phyloP scores from a whole-genome alignment of 306 rosid genomes.

The Bauhinia variegata region DNA sequence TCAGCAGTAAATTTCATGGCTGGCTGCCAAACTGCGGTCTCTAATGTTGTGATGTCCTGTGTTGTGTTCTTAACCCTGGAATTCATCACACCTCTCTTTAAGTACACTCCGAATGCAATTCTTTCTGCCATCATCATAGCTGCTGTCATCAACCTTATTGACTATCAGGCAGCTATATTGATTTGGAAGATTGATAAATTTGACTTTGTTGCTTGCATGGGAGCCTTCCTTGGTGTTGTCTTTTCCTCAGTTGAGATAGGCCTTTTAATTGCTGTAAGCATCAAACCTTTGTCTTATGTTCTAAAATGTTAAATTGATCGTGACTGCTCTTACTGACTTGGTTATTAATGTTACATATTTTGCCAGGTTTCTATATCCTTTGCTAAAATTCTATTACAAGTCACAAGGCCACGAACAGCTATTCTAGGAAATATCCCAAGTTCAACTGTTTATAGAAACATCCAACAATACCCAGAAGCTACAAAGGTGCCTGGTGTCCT shows the following conservation, averaged over 20 bases:
- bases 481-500: slow-evolving; percentile 70
- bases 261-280: slow-evolving; percentile 82
- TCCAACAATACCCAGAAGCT: slow-evolving; percentile 89
- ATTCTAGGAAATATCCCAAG: slow-evolving; percentile 83
- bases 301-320: slow-evolving; percentile 25
- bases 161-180: slow-evolving; percentile 78
- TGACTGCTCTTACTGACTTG: slow-evolving; percentile 20
- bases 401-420: slow-evolving; percentile 91
- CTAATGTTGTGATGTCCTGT: slow-evolving; percentile 84
- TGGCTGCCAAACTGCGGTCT: slow-evolving; percentile 88
- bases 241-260: slow-evolving; percentile 81
- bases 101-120: slow-evolving; percentile 94
- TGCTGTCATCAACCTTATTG: slow-evolving; percentile 85
- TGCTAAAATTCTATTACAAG: slow-evolving; percentile 93
- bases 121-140: slow-evolving; percentile 86
- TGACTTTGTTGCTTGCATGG: slow-evolving; percentile 92
- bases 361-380: slow-evolving; percentile 84
- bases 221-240: slow-evolving; percentile 94
- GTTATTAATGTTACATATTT: slow-evolving; percentile 18
- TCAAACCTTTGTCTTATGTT: slow-evolving; percentile 31
- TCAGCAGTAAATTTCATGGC: slow-evolving; percentile 94
- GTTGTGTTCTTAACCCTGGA: slow-evolving; percentile 79
- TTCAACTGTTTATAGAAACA: slow-evolving; percentile 84
- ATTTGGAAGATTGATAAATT: slow-evolving; percentile 93
- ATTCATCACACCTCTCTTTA: slow-evolving; percentile 87